Percentiles rank a stretch among this genome's conserved stretches.
Conservation (phyloP, 306 rosid species). For the Cucumis sativus region DNA sequence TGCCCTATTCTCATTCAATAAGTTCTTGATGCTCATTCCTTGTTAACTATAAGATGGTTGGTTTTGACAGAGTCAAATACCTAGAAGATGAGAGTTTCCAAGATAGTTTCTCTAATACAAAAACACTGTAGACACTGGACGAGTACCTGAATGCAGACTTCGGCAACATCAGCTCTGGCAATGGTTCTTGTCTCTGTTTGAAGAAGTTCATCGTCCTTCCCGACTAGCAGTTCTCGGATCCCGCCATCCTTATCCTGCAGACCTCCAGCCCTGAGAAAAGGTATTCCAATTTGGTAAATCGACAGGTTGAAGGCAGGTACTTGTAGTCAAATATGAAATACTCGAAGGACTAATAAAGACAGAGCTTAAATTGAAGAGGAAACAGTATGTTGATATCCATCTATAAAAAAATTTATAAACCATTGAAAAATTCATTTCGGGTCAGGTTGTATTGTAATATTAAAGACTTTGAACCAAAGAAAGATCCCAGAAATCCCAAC, state of each 20-base stretch:
- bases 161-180: constrained; percentile 81
- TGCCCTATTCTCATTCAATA: not conserved
- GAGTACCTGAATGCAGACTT: constrained; percentile 80
- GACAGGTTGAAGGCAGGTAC: not conserved
- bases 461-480: not conserved
- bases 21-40: not conserved
- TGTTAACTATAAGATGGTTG: not conserved
- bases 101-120: not conserved
- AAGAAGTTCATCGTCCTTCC: constrained; percentile 94
- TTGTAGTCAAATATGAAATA: not conserved
- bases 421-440: not conserved
- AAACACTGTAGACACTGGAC: not conserved
- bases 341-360: not conserved
- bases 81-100: not conserved
- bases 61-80: not conserved
- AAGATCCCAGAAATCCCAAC: not conserved
- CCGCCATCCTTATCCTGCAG: constrained; percentile 86
- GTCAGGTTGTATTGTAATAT: not conserved
- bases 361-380: not conserved
- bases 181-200: constrained; percentile 68
- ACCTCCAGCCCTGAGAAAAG: constrained; percentile 72
- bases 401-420: not conserved
- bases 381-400: not conserved
- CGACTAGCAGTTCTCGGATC: constrained; percentile 54
- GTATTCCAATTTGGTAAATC: not conserved